Evolutionary conservation across 176 grass and related monocot genomes (phyloP), one percentile per base, ranked within the genome.

Genomic region (Oryza punctata): DNA sequence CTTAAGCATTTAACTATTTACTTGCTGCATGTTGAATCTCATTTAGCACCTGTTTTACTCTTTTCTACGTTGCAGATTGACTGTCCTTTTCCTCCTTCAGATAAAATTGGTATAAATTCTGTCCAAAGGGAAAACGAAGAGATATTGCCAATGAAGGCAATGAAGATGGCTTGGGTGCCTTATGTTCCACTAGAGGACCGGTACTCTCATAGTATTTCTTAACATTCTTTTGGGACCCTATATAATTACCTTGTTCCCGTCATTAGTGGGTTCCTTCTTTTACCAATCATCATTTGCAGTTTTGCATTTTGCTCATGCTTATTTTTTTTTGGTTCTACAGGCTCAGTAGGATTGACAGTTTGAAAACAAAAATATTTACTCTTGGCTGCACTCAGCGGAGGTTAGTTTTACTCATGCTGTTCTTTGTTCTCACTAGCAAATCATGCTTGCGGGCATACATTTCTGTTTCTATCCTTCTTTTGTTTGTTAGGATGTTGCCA

Each of bases 101-200:
- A 98, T 86, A 95, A 95, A 85, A 93, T 95, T 63, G 91, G 96
- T 65, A 91, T 98, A 85, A 93, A 94, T 84, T 95, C 93, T 49
- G 92, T 95, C 61, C 95, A 98, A 90, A 95, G 91, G 72, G 95
- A 93, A 68, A 91, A 80, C 7, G 89, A 98, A 86, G 95, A 98
- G 38, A 92, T 98, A 76, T 78, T 98, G 64, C 89, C 92, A 26
- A 98, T 98, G 95, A 88, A 88, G 65, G 73, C 83, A 43, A 98
- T 98, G 91, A 95, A 95, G 87, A 98, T 98, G 95, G 95, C 86
- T 35, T 98, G 92, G 95, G 87, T 98, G 66, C 95, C 95, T 43
- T 95, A 98, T 84, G 82, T 98, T 87, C 95, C 95, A 18, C 32
- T 98, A 45, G 87, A 95, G 73, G 63, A 91, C 72, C 52, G 91